phyloP scores from a whole-genome alignment of 805 yeast genomes.

The Candida insectalens region DNA sequence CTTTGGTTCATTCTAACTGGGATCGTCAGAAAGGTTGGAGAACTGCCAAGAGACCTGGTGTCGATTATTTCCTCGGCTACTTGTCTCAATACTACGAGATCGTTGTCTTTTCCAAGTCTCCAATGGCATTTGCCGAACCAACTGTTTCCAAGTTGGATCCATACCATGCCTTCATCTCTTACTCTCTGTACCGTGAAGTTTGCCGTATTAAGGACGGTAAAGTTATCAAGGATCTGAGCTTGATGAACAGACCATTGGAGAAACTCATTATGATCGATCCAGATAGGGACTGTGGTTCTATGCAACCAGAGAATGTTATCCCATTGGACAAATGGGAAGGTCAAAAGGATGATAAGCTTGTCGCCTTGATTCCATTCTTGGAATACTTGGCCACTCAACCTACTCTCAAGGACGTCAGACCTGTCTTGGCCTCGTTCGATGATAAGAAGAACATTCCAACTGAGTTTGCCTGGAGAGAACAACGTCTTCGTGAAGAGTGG shows the following conservation, averaged over 20 bases:
- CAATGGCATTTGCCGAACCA: conserved; percentile 76
- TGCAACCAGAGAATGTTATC: conserved; percentile 94
- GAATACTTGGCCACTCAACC: conserved; percentile 88
- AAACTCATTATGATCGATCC: conserved; percentile 78
- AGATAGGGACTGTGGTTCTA: conserved; percentile 55
- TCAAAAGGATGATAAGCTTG: conserved; percentile 65
- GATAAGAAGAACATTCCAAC: conserved; percentile 59
- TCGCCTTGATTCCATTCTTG: conserved; percentile 80
- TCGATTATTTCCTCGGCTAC: conserved; percentile 92
- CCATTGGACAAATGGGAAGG: conserved; percentile 85
- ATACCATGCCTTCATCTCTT: conserved; percentile 77
- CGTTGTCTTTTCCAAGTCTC: conserved; percentile 80
- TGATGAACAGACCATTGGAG: conserved; percentile 82
- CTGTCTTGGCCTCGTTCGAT: conserved; percentile 64
- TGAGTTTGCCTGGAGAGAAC: conserved; percentile 77
- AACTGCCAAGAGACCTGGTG: conserved; percentile 98
- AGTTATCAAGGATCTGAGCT: conserved; percentile 78
- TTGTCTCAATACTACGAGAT: conserved; percentile 93
- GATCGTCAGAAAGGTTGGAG: conserved; percentile 90
- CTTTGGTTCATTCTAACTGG: conserved; percentile 90
- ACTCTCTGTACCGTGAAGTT: conserved; percentile 84
- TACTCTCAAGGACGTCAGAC: conserved; percentile 74
- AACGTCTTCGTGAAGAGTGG: conserved; percentile 63
- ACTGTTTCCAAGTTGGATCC: conserved; percentile 89
- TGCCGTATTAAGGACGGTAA: conserved; percentile 85